These are phyloP conservation scores for Trichoderma arundinaceum DNA, from an alignment of 2,329 filamentous ascomycete genomes.

Conservation along the genomic window DNA sequence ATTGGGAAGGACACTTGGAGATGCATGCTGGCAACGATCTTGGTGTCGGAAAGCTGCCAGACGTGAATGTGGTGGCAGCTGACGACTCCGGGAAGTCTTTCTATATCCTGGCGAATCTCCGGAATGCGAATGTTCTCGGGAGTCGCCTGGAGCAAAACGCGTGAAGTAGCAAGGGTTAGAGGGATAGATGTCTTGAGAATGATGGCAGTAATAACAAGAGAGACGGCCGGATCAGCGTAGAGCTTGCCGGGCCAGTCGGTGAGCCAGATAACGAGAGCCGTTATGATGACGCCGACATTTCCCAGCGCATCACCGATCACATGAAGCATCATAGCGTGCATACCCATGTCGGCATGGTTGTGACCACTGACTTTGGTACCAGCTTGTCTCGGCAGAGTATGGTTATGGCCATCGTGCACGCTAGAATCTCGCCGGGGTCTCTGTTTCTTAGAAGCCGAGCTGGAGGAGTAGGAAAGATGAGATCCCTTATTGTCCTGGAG, in stretches of 20 bases:
- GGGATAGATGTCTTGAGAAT: slow-evolving; percentile 77
- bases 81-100: slow-evolving; percentile 80
- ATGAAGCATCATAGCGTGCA: slow-evolving; percentile 82
- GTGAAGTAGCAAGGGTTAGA: slow-evolving; percentile 77
- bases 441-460: slow-evolving; percentile 35
- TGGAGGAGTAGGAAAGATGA: slow-evolving; percentile 40
- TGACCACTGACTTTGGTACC: slow-evolving; percentile 70
- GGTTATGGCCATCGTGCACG: slow-evolving; percentile 76
- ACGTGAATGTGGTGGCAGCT: slow-evolving; percentile 96
- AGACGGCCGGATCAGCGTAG: slow-evolving; percentile 91
- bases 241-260: slow-evolving; percentile 79
- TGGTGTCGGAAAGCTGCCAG: slow-evolving; percentile 96
- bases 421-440: slow-evolving; percentile 54
- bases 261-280: slow-evolving; percentile 89
- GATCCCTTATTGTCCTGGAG: slow-evolving; percentile 49
- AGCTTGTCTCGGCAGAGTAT: slow-evolving; percentile 72
- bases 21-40: slow-evolving; percentile 90
- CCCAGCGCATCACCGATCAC: slow-evolving; percentile 84
- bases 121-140: slow-evolving; percentile 86
- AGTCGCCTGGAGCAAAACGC: slow-evolving; percentile 92
- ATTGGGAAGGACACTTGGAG: slow-evolving; percentile 91
- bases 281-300: slow-evolving; percentile 83
- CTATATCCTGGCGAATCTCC: slow-evolving; percentile 91
- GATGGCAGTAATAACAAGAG: slow-evolving; percentile 87
- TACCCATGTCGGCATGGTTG: slow-evolving; percentile 88